Evolutionary conservation across 768 basidiomycete species (phyloP), one percentile per base, ranked within the genome.

Genomic region (Boletus bicolor): DNA sequence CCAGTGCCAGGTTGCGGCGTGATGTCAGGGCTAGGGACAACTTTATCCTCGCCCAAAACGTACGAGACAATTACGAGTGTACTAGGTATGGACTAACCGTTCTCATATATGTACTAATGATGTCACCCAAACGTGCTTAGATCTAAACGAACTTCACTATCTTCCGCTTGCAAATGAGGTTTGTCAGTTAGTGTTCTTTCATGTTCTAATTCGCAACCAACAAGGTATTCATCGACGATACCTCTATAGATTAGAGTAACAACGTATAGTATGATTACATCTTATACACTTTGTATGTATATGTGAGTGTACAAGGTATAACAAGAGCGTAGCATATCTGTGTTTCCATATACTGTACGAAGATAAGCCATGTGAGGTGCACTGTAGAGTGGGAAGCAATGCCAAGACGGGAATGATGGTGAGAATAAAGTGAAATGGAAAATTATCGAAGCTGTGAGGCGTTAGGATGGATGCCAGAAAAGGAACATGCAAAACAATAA

Each of bases 251-350:
- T 57, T 50, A 57, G 37, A 38, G 19, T 19, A 30, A 37, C 15
- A 24, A 10, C 7, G 24, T 57, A 43, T 15, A 6, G 35, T 45
- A 60, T 34, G 24, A 35, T 34, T 42, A 53, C 37, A 51, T 60
- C 7, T 37, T 49, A 17, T 49, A 62, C 19, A 17, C 26, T 37
- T 12, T 41, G 30, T 36, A 34, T 52, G 36, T 45, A 41, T 52
- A 6, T 10, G 26, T 58, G 36, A 51, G 21, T 35, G 34, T 14
- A 34, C 34, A 24, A 26, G 30, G 37, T 50, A 42, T 42, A 42
- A 26, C 21, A 41, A 34, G 38, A 44, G 34, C 52, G 57, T 28
- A 37, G 46, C 38, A 7, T 24, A 24, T 44, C 32, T 38, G 15
- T 38, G 21, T 42, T 28, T 53, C 28, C 42, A 54, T 38, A 21